A percentile compares a stretch with the other conserved stretches of the same genome.
Evolutionary conservation across 176 grass and related monocot genomes (phyloP).

Genomic region (sorghum (Sorghum bicolor)): Sorghum_bicolor_NCBIv3 NC_012876.2:53009501-53010000

Average conservation of each 20-base stretch:
- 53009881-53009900: background rate
- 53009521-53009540: background rate
- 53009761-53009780: too few relatives aligned
- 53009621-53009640: background rate
- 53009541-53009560: background rate
- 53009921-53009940: background rate
- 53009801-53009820: too few relatives aligned
- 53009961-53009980: background rate
- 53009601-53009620: background rate
- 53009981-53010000: background rate
- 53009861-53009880: background rate
- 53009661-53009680: background rate
- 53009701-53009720: too few relatives aligned
- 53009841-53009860: background rate
- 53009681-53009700: too few relatives aligned
- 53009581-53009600: background rate
- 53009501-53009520: background rate
- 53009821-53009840: background rate
- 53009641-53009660: background rate
- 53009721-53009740: too few relatives aligned
- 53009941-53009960: background rate
- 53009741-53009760: background rate
- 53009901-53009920: background rate
- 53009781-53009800: too few relatives aligned
- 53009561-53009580: background rate